Evolutionary conservation across 129 eudicot genomes (phyloP), one percentile per base, ranked within the genome.

Genomic region (Helianthus tuberosus): DNA sequence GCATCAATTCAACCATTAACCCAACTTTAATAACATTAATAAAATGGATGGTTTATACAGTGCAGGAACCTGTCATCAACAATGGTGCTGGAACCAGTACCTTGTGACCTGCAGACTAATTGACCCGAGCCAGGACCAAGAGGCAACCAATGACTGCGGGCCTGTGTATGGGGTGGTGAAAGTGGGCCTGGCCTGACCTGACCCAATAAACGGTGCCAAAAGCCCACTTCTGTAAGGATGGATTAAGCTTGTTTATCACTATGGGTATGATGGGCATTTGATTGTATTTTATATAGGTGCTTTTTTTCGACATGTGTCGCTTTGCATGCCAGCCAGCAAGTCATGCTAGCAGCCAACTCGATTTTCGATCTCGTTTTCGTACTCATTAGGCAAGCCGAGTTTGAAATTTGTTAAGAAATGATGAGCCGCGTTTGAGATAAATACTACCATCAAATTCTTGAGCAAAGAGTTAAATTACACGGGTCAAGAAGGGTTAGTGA

Each of bases 11-110:
- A 13, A 38, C 27, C 43, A 25, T 1, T 8, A 62, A 29, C 20
- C 46, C 20, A 1, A 6, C 47, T 32, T 32, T 57, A 4, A 52
- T 9, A 12, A 15, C 16, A 17, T 44, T 52, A 41, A 41, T 57
- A 77, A 44, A 11, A 38, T n/a, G 12, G 57, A 11, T 60, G 46
- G 50, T 64, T 72, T 72, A 46, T 68, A 54, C 23, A 79, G 86
- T 79, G 86, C 80, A 82, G 89, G 84, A 82, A 82, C 77, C 29
- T 79, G 64, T 71, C 82, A 50, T 82, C 60, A 73, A 82, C 80
- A 72, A 82, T 84, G 89, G 69, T 77, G 60, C 29, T 77, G 69
- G 83, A 77, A 74, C 77, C 68, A 46, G 49, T 41, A 14, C 29
- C 23, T 16, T 48, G 46, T 11, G 53, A 74, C 41, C 23, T 29